Evolutionary conservation across 2,329 filamentous ascomycete genomes (phyloP).

Genomic region (Cyphellophora attinorum): DNA sequence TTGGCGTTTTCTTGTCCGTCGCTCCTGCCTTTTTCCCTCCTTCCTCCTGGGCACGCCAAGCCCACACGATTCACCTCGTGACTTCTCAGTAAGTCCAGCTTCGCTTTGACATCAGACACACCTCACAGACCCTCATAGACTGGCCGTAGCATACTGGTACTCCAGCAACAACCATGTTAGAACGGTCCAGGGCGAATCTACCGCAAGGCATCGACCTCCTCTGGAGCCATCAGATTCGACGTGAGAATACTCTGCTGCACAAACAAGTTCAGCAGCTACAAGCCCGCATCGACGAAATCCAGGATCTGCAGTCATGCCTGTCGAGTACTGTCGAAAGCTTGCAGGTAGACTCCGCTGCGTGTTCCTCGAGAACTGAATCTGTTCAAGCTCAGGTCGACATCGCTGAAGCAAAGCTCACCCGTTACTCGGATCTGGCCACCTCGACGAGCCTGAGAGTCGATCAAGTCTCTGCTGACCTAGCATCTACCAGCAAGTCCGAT

Average conservation of each 20-base stretch:
- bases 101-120: too few relatives aligned
- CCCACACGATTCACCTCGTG: too few relatives aligned
- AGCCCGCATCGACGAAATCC: not conserved
- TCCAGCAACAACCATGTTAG: not conserved
- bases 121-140: too few relatives aligned
- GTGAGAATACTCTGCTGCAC: constrained; percentile 15
- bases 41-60: too few relatives aligned
- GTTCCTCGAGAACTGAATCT: not conserved
- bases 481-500: too few relatives aligned
- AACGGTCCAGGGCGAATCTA: constrained; percentile 4
- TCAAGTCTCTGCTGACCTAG: too few relatives aligned
- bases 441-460: not conserved
- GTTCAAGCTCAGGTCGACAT: not conserved
- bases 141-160: too few relatives aligned
- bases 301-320: too few relatives aligned
- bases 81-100: too few relatives aligned
- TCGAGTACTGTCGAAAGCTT: not conserved
- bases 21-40: too few relatives aligned
- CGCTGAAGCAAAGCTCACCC: not conserved
- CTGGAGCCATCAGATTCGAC: constrained; percentile 14
- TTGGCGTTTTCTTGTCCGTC: too few relatives aligned
- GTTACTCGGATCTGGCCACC: not conserved
- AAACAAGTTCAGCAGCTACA: constrained; percentile 7
- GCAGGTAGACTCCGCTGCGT: not conserved
- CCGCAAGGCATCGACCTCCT: constrained; percentile 15